These are phyloP conservation scores for Cordyceps fumosorosea DNA, from an alignment of 2,329 filamentous ascomycete species.

Conservation along the genomic window DNA sequence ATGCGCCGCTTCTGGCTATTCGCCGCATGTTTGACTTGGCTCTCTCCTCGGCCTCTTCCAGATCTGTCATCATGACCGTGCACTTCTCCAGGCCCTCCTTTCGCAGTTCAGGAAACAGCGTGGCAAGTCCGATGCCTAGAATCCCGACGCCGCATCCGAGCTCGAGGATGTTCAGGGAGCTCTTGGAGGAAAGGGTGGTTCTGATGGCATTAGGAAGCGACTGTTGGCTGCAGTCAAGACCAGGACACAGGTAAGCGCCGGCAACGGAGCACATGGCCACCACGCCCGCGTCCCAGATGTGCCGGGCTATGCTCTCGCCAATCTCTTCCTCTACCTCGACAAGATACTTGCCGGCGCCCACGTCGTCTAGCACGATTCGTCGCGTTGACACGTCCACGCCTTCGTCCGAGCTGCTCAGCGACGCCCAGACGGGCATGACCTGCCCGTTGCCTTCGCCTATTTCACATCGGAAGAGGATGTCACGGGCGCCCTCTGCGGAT, in stretches of 20 bases:
- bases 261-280: slow-evolving; percentile 32
- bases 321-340: slow-evolving; percentile 49
- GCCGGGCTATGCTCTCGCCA: slow-evolving; percentile 53
- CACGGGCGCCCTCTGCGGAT: slow-evolving; percentile 22
- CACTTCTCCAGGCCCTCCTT: slow-evolving; percentile 17
- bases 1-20: slow-evolving; percentile 9
- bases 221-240: slow-evolving; percentile 21
- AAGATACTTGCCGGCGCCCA: slow-evolving; percentile 16
- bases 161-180: slow-evolving; percentile 41
- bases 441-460: slow-evolving; percentile 24
- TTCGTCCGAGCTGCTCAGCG: slow-evolving; percentile 22
- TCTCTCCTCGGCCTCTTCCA: slow-evolving; percentile 46
- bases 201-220: slow-evolving; percentile 26
- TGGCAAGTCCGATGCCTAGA: slow-evolving; percentile 43
- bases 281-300: slow-evolving; percentile 53
- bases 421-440: slow-evolving; percentile 38
- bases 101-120: slow-evolving; percentile 24
- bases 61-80: slow-evolving; percentile 48
- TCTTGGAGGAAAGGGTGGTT: slow-evolving; percentile 21
- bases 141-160: slow-evolving; percentile 52
- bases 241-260: slow-evolving; percentile 22
- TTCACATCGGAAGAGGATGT: slow-evolving; percentile 20
- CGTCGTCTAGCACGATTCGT: slow-evolving; percentile 23
- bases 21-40: slow-evolving; percentile 40
- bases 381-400: slow-evolving; percentile 22